These are phyloP conservation scores for Quercus parvula DNA, from an alignment of 306 rosid species.

Conservation along the genomic window DNA sequence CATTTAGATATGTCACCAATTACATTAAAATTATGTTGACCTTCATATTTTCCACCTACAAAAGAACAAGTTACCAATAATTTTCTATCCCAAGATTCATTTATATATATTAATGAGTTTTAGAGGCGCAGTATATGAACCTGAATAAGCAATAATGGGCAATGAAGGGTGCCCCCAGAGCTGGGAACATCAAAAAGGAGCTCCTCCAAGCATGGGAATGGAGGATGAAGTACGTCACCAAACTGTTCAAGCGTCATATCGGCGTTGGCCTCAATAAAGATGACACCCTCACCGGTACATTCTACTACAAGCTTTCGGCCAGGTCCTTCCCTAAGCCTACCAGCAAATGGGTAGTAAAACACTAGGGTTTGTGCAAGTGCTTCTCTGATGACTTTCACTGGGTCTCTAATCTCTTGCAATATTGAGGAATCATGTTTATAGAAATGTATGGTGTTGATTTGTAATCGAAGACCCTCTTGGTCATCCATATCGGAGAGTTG, in stretches of 20 bases:
- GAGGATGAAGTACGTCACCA: not conserved
- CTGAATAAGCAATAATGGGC: not conserved
- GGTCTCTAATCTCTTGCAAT: constrained; percentile 28
- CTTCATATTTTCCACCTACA: too few relatives aligned
- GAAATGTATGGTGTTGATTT: constrained; percentile 30
- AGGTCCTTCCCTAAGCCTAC: not conserved
- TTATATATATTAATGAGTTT: too few relatives aligned
- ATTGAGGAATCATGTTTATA: constrained; percentile 23
- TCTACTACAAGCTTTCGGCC: too few relatives aligned
- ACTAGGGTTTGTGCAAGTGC: constrained; percentile 33
- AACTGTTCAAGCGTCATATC: too few relatives aligned
- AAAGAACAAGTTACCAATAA: too few relatives aligned
- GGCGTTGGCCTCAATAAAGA: too few relatives aligned
- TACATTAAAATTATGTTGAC: too few relatives aligned
- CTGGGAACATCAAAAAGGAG: constrained; percentile 3
- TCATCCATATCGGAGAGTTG: constrained; percentile 41
- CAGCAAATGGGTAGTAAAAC: constrained; percentile 42
- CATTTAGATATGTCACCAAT: too few relatives aligned
- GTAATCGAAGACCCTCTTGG: constrained; percentile 39
- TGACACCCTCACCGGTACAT: too few relatives aligned
- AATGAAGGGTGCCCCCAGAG: not conserved
- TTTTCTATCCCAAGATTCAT: too few relatives aligned
- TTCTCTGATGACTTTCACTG: constrained; percentile 24
- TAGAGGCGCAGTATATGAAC: not conserved
- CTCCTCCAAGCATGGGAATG: constrained; percentile 1